Evolutionary conservation across 495 filamentous ascomycete species (phyloP).

Genomic region (Xylona heveae): DNA sequence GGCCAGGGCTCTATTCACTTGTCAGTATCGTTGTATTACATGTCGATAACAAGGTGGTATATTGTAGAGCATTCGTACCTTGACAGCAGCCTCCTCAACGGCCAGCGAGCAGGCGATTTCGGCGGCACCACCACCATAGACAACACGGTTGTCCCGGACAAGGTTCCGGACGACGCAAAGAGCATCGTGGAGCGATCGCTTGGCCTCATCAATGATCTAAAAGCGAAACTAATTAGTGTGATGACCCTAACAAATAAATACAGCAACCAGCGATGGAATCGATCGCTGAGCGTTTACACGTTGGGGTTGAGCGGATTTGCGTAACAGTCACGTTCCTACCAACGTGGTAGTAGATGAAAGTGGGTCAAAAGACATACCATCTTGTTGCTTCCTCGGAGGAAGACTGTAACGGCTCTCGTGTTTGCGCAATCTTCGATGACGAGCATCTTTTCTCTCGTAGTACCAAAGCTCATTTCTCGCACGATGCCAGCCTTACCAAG

Average conservation of each 20-base stretch:
- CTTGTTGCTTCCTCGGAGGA: conserved; percentile 96
- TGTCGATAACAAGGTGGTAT: neutral
- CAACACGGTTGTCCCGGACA: conserved; percentile 86
- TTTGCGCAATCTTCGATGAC: conserved; percentile 99
- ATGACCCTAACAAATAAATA: no score
- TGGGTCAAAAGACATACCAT: conserved; percentile 65
- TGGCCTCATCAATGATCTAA: conserved; percentile 96
- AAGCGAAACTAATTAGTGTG: no score
- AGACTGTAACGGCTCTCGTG: conserved; percentile 85
- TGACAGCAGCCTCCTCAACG: conserved; percentile 84
- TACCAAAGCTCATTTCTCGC: conserved; percentile 88
- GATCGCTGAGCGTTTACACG: no score
- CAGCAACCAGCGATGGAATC: conserved; percentile 1
- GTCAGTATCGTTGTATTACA: conserved; percentile 3
- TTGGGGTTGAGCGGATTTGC: no score
- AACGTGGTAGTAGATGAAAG: no score
- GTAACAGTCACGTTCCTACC: no score
- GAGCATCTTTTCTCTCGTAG: conserved; percentile 96
- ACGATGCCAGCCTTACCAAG: conserved; percentile 79
- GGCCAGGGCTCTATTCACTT: conserved; percentile 49
- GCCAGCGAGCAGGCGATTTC: conserved; percentile 96
- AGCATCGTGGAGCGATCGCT: conserved; percentile 90
- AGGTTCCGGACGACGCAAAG: conserved; percentile 95
- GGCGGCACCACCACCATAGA: conserved; percentile 94
- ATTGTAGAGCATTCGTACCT: conserved; percentile 34